Evolutionary conservation across 352 stramenopile species (phyloP).

Genomic region (Pythium myriotylum): DNA sequence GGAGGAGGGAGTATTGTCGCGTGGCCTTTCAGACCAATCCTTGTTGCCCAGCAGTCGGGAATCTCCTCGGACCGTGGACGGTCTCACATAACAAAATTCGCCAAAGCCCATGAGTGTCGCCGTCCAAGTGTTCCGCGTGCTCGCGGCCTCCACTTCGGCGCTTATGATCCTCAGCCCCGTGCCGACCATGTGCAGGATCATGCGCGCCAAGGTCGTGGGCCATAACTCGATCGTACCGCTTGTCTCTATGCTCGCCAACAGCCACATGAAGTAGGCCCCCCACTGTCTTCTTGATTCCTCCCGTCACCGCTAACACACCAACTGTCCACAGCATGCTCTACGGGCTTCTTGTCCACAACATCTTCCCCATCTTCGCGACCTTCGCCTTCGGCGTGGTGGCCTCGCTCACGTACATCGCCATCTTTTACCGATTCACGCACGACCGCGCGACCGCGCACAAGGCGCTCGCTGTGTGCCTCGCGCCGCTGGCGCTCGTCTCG

Average conservation of each 20-base stretch:
- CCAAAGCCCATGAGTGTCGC: constrained; percentile 14
- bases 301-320: neutral
- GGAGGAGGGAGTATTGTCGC: too few species aligned
- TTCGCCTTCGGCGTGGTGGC: constrained; percentile 20
- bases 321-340: constrained; percentile 28
- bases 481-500: too few species aligned
- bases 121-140: constrained; percentile 27
- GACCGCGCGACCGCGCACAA: constrained; percentile 17
- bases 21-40: too few species aligned
- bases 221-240: constrained; percentile 53
- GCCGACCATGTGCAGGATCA: constrained; percentile 34
- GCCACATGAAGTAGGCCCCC: constrained; percentile 31
- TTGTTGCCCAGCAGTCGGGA: too few species aligned
- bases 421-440: constrained; percentile 18
- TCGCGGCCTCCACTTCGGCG: constrained; percentile 33
- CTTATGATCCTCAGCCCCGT: constrained; percentile 51
- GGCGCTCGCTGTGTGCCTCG: constrained; percentile 28
- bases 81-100: too few species aligned
- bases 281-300: neutral
- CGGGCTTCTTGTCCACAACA: constrained; percentile 39
- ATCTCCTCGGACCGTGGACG: too few species aligned
- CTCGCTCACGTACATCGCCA: constrained; percentile 20
- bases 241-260: constrained; percentile 48
- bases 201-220: constrained; percentile 37
- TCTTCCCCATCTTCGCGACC: constrained; percentile 44